These are phyloP conservation scores for Phoenix dactylifera DNA, from an alignment of 176 grass and related monocot species.

Conservation along the genomic window DNA sequence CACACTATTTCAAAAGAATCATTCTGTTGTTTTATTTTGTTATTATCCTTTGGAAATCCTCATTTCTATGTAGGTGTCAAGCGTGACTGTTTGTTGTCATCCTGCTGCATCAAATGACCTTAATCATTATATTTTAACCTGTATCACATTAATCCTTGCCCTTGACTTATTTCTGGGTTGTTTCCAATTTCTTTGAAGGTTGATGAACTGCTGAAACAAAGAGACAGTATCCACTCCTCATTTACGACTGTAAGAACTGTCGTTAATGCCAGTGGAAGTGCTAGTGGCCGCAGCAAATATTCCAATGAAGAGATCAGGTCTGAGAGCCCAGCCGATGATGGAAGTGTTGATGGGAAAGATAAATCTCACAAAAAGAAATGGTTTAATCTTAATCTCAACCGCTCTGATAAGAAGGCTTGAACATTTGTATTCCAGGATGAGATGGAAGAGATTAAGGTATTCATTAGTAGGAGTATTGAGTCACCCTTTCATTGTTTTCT, in stretches of 20 bases:
- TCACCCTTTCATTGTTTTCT: no score
- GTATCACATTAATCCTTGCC: no score
- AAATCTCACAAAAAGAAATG: slow-evolving; percentile 88
- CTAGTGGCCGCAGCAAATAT: slow-evolving; percentile 44
- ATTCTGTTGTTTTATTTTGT: no score
- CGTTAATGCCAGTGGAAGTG: slow-evolving; percentile 33
- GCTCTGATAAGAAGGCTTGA: slow-evolving; percentile 59
- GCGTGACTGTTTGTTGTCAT: no score
- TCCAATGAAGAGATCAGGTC: slow-evolving; percentile 33
- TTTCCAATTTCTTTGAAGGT: slow-evolving; percentile 41
- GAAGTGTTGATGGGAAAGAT: slow-evolving; percentile 61
- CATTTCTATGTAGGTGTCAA: no score
- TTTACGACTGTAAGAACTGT: slow-evolving; percentile 70
- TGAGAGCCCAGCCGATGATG: slow-evolving; percentile 40
- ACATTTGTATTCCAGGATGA: not conserved
- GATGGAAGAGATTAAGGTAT: no score
- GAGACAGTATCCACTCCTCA: slow-evolving; percentile 72
- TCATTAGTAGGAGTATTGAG: no score
- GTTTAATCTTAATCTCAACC: slow-evolving; percentile 88
- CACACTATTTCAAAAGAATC: no score
- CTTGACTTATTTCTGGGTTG: not conserved
- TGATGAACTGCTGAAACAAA: slow-evolving; percentile 83
- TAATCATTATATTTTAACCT: no score
- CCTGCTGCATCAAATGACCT: no score
- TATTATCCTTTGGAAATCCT: no score